A percentile compares a stretch with the other conserved stretches of the same genome.
phyloP scores from a whole-genome alignment of 768 basidiomycete species.

The Astraeus odoratus region DNA sequence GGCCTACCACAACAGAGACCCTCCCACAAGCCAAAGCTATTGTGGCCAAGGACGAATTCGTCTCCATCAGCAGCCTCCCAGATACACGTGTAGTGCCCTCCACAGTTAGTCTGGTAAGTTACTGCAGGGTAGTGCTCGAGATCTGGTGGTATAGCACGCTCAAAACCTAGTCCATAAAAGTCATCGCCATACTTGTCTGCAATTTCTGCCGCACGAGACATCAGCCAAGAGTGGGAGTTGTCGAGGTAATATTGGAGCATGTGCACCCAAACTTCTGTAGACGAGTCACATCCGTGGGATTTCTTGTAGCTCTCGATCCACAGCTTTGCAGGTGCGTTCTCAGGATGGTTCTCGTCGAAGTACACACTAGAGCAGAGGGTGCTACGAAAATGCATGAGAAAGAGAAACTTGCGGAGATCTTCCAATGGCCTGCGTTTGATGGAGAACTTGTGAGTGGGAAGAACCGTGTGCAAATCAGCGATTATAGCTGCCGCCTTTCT shows the following conservation, averaged over 20 bases:
- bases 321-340: slow-evolving; percentile 13
- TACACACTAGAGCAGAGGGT: slow-evolving; percentile 16
- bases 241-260: slow-evolving; percentile 28
- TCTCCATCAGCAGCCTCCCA: slow-evolving; percentile 28
- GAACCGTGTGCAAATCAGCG: slow-evolving; percentile 7
- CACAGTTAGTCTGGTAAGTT: slow-evolving; percentile 23
- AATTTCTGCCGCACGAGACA: slow-evolving; percentile 1
- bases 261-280: slow-evolving; percentile 25
- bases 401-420: slow-evolving; percentile 30
- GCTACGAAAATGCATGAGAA: slow-evolving; percentile 30
- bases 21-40: slow-evolving; percentile 30
- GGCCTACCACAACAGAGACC: slow-evolving; percentile 17
- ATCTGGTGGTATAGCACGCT: slow-evolving; percentile 2
- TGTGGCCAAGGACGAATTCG: slow-evolving; percentile 30
- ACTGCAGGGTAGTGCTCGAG: slow-evolving; percentile 15
- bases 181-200: neutral
- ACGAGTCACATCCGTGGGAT: slow-evolving; percentile 11
- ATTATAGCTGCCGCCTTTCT: slow-evolving; percentile 19
- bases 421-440: slow-evolving; percentile 25
- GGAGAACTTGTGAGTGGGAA: slow-evolving; percentile 2
- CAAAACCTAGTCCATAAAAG: neutral
- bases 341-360: slow-evolving; percentile 21
- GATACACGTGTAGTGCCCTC: slow-evolving; percentile 27
- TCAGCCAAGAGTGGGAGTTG: slow-evolving; percentile 19
- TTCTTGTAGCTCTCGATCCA: slow-evolving; percentile 22